Base-by-base conservation (phyloP, 176 grass and related monocot species). In the Hsuehochloa calcarea region DNA sequence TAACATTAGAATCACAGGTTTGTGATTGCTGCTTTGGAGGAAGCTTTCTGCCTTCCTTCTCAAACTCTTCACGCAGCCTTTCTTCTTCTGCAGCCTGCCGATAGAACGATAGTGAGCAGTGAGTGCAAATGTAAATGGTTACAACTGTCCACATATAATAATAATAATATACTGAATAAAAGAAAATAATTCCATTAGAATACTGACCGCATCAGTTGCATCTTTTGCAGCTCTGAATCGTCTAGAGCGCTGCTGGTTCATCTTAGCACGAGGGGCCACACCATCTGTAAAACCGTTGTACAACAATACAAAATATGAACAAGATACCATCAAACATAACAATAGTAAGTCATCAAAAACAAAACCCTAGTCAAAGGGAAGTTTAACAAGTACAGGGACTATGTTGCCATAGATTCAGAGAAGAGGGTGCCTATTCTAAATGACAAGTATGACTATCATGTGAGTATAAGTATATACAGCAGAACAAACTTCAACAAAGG, bases 201-300 rank as follows among this genome's bases (percentile, higher is more conserved):
- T 66, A 95, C 93, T 93, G 39, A 98, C 96, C 59, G 93, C 96
- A 84, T 99, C 96, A 56, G 93, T 85, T 85, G 96, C 96, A 88
- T 99, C 96, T 91, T 98, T 99, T 52, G 96, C 96, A 89, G 96
- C 93, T 89, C 93, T 96, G 51, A 99, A 99, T 80, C 96, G 83
- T 82, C 96, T 95, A 59, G 96, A 99, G 26, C 96, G 91, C 69
- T 99, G 96, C 70, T 99, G 96, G 73, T 99, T 99, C 96, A 99
- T 99, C 86, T 99, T 99, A 89, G 96, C 96, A 76, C 96, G 92
- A 67, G 96, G 96, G 35, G 96, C 96, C 70, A 99, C 96, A 86
- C 96, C 96, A 88, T 99, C 96, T 94, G 84, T 70, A 77, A 83
- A 82, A 29, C 13, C 65, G 35, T 82, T 22, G 74, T 68, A 80